Evolutionary conservation across 192 early-diverging fungal genomes (phyloP), one percentile per base, ranked within the genome.

Genomic region (Phycomyces nitens): DNA sequence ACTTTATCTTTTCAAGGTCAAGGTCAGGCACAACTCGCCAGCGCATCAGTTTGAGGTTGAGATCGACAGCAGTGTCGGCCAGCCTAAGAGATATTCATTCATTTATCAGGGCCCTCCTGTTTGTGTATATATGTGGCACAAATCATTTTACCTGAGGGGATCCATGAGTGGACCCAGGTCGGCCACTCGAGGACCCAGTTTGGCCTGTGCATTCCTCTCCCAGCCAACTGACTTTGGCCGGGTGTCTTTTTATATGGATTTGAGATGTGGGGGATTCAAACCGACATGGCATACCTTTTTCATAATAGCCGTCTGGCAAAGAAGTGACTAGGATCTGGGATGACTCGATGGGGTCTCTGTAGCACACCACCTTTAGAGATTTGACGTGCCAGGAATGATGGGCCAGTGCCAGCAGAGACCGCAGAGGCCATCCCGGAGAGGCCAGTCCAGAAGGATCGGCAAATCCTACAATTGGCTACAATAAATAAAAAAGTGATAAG

Each of bases 1-100:
- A 64, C 7, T 86, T 78, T 15, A 99, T 88, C 49, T 82, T 86
- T 63, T 91, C 93, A 42, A 99, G 82, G 24, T 94, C 73, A 18
- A 99, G 67, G 8, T 80, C 73, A 12, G 95, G 97, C 21, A 96
- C 76, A 42, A 96, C 78, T 12, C 97, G 81, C 97, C 97, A 99
- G 44, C 92, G 85, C 97, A 99, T 99, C 50, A 99, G 80, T 64
- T 97, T 94, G 52, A 99, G 81, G 67, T 99, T 99, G 41, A 99
- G 73, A 62, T 94, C 91, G 16, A 99, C 90, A 2, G 97, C 90
- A 0, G 94, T 90, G 49, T 89, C 88, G 1, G 94, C 93, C 58
- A 98, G 78, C 53, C 88, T 88, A 71, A n/a, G 20, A 21, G 47
- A 39, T 20, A 38, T 40, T 27, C 55, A 39, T 70, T 39, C 10